Evolutionary conservation across 495 filamentous ascomycete genomes (phyloP), one percentile per base, ranked within the genome.

Genomic region (Penicillium verhagenii): DNA sequence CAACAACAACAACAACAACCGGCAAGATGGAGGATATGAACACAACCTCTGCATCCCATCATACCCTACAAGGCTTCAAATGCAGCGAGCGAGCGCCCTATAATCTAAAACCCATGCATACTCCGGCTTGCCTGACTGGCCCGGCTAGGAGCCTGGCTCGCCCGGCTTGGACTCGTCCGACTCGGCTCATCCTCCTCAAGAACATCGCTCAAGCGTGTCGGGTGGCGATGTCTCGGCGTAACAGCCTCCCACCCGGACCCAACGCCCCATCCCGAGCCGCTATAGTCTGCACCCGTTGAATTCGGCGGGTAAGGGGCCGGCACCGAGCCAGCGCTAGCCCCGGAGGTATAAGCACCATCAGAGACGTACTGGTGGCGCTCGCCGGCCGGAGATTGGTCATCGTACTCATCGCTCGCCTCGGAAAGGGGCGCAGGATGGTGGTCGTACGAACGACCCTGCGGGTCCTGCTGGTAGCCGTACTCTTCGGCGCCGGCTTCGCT

Each of bases 141-240:
- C 42, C 79, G 76, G 57, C 79, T 81, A 6, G 78, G 77, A 58
- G 26, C 26, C 43, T 66, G 60, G 46, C 82, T 83, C 18, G 82
- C 82, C 40, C 80, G 76, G 57, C 79, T 81, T 6, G 78, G 77
- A 58, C 75, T 86, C 31, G 82, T 84, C 38, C 83, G 71, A 53
- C 82, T 83, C 50, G 72, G 74, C 59, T 83, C 80, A 56, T 83
- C 80, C 53, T 83, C 80, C 47, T 98, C 94, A 9, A 94, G 79
- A 10, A 98, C 92, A 76, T 98, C 94, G 66, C 94, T 97, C 52
- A 98, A 73, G 49, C 94, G 78, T 3, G 93, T 97, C 0, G 93
- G 93, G 72, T 97, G 94, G 63, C 96, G 92, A 73, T 97, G 94
- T 45, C 92, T 79, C n/a, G 88, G 83, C 50, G 91, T 80, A 44